Base-by-base conservation (phyloP, 2,329 filamentous ascomycete species). In the Trichoderma gracile region DNA sequence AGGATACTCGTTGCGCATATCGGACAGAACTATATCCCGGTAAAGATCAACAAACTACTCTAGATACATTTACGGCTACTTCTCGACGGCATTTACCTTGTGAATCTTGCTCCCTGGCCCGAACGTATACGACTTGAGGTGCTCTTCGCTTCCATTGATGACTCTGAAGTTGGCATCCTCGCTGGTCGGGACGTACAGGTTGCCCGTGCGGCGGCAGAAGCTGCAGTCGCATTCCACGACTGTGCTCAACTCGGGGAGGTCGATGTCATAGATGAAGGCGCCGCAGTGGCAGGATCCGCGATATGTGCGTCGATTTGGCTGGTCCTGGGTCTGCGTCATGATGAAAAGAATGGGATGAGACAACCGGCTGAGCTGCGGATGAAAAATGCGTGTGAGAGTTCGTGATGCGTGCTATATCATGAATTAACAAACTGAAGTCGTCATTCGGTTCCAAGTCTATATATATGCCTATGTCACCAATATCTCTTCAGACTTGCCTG, bases 211-310 rank as follows among this genome's bases (percentile, higher is more conserved):
- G 71, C 68, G 70, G 72, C 89, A 89, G 68, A 89, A 84, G 75
- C 86, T 89, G 77, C 89, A 91, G 74, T 88, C 87, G 76, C 89
- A 89, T 71, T 84, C 80, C 7, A 76, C 72, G 8, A 80, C 81
- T 6, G 79, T 74, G 69, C 83, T 85, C 66, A 90, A 80, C 71
- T 89, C 84, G 23, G 86, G 84, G 15, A 86, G 56, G 3, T 77
- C 72, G 63, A 79, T 70, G 70, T 82, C 82, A 71, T 81, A 87
- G 67, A 84, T 75, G 67, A 83, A 84, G 49, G 78, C 77, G 8
- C 77, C 79, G 72, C 84, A 87, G 72, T 86, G 84, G 77, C 84
- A 87, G 73, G 82, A 86, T 72, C 82, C 84, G n/a, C 83, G 77
- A 71, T 86, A 83, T 17, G 79, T 80, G 67, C 77, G 76, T 5